Conservation (phyloP, 2,329 filamentous ascomycete species). For the Trichoderma koningii region DNA sequence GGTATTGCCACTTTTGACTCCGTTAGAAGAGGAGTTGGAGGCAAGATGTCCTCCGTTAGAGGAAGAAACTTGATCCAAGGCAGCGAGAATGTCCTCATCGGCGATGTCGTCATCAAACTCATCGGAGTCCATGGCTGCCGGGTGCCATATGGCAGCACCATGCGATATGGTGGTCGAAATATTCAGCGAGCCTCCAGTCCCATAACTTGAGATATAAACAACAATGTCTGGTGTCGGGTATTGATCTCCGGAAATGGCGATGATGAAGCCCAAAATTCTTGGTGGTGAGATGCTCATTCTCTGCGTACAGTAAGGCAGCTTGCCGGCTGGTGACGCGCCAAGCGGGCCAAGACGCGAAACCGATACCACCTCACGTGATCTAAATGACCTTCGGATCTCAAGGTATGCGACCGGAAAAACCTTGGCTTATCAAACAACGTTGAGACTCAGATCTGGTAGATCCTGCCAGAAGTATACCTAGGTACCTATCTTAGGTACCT, state of each 20-base stretch:
- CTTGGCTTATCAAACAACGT: neutral
- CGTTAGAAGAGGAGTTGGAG: conserved; percentile 1
- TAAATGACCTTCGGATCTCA: neutral
- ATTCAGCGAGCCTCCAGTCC: neutral
- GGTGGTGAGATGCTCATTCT: neutral
- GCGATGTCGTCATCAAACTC: conserved; percentile 66
- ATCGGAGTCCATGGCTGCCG: conserved; percentile 54
- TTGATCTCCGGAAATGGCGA: neutral
- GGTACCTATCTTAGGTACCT: too few relatives aligned
- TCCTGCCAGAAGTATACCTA: too few relatives aligned
- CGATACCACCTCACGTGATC: conserved; percentile 37
- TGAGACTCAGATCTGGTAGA: too few relatives aligned
- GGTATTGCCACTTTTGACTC: neutral
- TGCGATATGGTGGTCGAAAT: neutral
- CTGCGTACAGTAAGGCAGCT: neutral
- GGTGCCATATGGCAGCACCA: neutral
- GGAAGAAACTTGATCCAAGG: conserved; percentile 55
- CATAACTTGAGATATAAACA: neutral
- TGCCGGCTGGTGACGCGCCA: conserved; percentile 9
- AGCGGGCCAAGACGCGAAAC: conserved; percentile 36
- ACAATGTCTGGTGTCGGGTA: neutral
- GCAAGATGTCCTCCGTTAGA: conserved; percentile 32
- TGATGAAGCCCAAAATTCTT: neutral
- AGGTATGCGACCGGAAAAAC: neutral
- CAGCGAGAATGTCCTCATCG: conserved; percentile 66